A percentile compares a stretch with the other conserved stretches of the same genome.
phyloP scores from a whole-genome alignment of 768 basidiomycete species.

The Suillus fuscotomentosus region DNA sequence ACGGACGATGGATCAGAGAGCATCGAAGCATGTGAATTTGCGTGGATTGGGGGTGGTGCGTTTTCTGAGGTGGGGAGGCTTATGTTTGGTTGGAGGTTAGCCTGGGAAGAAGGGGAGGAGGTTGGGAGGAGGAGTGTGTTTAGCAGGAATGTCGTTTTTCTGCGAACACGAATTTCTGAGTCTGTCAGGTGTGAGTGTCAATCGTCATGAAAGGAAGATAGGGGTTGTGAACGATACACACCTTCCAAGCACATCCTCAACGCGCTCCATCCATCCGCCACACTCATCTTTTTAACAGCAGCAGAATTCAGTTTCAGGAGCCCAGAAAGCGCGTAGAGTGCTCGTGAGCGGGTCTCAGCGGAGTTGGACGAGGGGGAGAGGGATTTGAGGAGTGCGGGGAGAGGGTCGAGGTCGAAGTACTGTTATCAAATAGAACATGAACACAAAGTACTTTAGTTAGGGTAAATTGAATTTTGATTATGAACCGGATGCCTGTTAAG shows the following conservation, averaged over 20 bases:
- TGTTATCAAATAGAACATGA: conserved; percentile 21
- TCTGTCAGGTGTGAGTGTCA: not conserved
- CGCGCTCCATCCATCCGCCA: conserved; percentile 59
- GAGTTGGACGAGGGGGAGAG: conserved; percentile 54
- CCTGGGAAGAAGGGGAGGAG: not conserved
- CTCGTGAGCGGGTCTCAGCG: conserved; percentile 66
- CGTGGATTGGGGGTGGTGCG: conserved; percentile 44
- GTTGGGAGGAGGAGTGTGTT: not conserved
- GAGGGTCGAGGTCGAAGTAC: conserved; percentile 66
- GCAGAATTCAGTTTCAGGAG: conserved; percentile 73
- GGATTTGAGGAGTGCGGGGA: conserved; percentile 61
- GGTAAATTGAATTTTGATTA: not conserved
- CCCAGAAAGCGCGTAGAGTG: conserved; percentile 78
- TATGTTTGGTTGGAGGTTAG: conserved; percentile 9
- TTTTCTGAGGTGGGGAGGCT: conserved; percentile 22
- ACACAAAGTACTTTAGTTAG: conserved; percentile 5
- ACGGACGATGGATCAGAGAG: conserved; percentile 18
- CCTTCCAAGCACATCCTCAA: conserved; percentile 63
- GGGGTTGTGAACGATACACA: not conserved
- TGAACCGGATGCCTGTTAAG: not conserved
- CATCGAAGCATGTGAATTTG: conserved; percentile 28
- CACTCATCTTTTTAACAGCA: conserved; percentile 55
- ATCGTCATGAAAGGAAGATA: not conserved
- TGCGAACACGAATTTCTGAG: not conserved
- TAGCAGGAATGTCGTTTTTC: not conserved